phyloP scores from a whole-genome alignment of 1,139 yeast genomes.

The Kodamaea sp. region DNA sequence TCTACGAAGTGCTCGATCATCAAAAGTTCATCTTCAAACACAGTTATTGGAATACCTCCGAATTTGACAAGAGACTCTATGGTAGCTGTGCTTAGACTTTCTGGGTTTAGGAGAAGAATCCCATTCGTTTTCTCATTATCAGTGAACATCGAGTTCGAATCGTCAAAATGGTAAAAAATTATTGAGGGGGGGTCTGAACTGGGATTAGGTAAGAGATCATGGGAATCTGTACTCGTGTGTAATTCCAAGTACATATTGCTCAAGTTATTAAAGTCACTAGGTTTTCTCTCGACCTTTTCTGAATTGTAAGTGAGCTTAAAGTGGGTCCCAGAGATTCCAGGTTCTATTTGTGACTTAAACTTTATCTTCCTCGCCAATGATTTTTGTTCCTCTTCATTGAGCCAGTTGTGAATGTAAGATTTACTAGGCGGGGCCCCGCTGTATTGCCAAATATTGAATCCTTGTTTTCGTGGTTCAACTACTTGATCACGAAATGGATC shows the following conservation, averaged over 20 bases:
- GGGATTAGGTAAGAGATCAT: constrained; percentile 65
- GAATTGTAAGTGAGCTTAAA: constrained; percentile 36
- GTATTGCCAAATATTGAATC: constrained; percentile 29
- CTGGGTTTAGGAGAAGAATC: constrained; percentile 23
- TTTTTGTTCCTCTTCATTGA: constrained; percentile 17
- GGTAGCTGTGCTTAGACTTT: background rate
- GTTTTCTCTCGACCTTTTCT: constrained; percentile 36
- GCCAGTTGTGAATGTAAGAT: constrained; percentile 22
- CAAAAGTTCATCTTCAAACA: constrained; percentile 52
- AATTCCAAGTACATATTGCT: constrained; percentile 65
- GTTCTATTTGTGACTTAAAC: constrained; percentile 52
- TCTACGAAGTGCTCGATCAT: constrained; percentile 57
- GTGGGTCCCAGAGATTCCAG: constrained; percentile 40
- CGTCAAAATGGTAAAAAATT: constrained; percentile 65
- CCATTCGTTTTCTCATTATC: constrained; percentile 25
- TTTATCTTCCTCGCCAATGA: constrained; percentile 15
- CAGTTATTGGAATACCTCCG: constrained; percentile 18
- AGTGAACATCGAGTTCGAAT: constrained; percentile 35
- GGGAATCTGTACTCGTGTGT: constrained; percentile 55
- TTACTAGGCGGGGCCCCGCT: constrained; percentile 32
- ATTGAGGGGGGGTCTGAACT: constrained; percentile 54
- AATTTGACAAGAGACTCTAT: constrained; percentile 8
- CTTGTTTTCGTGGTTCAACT: background rate
- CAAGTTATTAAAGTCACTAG: constrained; percentile 49
- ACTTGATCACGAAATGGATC: background rate